Conservation (phyloP, 345 rosid genomes). For the Acer negundo region DNA sequence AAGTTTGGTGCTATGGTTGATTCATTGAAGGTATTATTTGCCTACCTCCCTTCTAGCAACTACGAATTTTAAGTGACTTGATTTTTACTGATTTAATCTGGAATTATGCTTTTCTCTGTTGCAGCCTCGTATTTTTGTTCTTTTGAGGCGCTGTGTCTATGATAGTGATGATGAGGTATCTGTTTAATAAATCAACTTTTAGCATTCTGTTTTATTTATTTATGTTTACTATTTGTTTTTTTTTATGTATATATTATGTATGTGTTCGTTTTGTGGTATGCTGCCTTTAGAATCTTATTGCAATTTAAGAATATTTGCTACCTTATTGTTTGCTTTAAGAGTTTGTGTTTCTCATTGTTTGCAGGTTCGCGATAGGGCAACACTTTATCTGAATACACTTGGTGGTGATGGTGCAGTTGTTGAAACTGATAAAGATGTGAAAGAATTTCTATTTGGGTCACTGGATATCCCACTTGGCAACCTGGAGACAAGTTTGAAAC, state of each 20-base stretch:
- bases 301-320: background rate
- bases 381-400: slow-evolving; percentile 81
- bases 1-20: slow-evolving; percentile 96
- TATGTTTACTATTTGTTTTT: background rate
- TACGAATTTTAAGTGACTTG: background rate
- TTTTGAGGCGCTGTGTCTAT: slow-evolving; percentile 87
- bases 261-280: slow-evolving; percentile 1
- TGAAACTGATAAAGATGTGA: slow-evolving; percentile 63
- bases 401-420: slow-evolving; percentile 63
- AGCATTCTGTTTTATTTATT: background rate
- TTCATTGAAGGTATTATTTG: slow-evolving; percentile 65
- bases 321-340: background rate
- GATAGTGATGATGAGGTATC: slow-evolving; percentile 97
- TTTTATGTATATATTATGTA: background rate
- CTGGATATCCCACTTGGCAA: slow-evolving; percentile 82
- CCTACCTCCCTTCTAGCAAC: background rate
- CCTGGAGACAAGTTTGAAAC: slow-evolving; percentile 88
- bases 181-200: background rate
- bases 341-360: slow-evolving; percentile 6
- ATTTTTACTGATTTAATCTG: slow-evolving; percentile 11
- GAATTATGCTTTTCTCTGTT: slow-evolving; percentile 12
- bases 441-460: slow-evolving; percentile 78
- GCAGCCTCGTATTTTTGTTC: slow-evolving; percentile 88
- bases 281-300: background rate
- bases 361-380: slow-evolving; percentile 98